A percentile compares a stretch with the other conserved stretches of the same genome.
These are phyloP conservation scores for Cinnamomum chago DNA, from an alignment of 164 flowering plant species.

Conservation along the genomic window DNA sequence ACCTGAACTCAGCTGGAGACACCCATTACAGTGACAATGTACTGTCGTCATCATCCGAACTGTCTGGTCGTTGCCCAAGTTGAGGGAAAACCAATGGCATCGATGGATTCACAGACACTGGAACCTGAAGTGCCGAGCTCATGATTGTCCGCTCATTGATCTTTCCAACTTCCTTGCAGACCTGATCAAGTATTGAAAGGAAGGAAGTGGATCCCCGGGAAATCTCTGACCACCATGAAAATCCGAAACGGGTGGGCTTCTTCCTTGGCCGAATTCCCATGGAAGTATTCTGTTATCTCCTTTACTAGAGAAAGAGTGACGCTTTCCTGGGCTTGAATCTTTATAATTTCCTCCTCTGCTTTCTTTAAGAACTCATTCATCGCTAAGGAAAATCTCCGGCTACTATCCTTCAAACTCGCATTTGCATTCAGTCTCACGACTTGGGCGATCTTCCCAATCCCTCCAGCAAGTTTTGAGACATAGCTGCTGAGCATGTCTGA, in stretches of 20 bases:
- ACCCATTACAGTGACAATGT: constrained; percentile 24
- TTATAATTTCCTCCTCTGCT: constrained; percentile 65
- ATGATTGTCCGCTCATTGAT: constrained; percentile 74
- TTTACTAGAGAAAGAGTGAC: constrained; percentile 72
- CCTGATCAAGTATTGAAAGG: constrained; percentile 60
- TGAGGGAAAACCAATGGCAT: constrained; percentile 35
- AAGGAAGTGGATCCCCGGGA: too few relatives aligned
- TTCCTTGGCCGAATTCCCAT: constrained; percentile 86
- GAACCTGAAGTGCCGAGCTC: constrained; percentile 61
- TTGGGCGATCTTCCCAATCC: constrained; percentile 45
- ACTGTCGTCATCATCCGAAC: constrained; percentile 59
- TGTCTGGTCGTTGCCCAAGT: constrained; percentile 29
- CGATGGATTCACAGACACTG: constrained; percentile 64
- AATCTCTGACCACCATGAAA: constrained; percentile 84
- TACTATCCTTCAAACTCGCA: constrained; percentile 21
- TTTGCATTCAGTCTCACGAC: constrained; percentile 41
- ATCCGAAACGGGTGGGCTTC: constrained; percentile 91
- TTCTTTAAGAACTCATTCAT: constrained; percentile 59
- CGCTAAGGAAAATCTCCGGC: constrained; percentile 37
- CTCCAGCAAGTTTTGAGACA: constrained; percentile 57
- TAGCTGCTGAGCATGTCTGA: constrained; percentile 75
- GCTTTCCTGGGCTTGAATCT: constrained; percentile 67
- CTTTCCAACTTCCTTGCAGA: constrained; percentile 81
- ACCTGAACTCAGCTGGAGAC: constrained; percentile 5
- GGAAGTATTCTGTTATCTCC: constrained; percentile 88